Evolutionary conservation across 2,329 filamentous ascomycete species (phyloP).

Genomic region (Alternaria sp.): DNA sequence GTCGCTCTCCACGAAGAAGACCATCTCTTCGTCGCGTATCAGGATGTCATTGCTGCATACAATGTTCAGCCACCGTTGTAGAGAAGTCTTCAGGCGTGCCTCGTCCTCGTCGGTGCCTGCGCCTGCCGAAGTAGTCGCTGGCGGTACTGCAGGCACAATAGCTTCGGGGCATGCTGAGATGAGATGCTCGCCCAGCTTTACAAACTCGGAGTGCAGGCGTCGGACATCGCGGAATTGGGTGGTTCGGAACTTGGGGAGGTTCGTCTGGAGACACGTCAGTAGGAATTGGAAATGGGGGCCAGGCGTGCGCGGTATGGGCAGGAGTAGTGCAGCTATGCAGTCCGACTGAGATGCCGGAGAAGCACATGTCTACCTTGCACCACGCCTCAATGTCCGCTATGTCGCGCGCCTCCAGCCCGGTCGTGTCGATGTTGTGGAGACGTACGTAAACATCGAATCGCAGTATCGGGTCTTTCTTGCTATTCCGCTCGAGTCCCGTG

Average conservation of each 20-base stretch:
- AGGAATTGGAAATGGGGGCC: background rate
- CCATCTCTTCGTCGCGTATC: slow-evolving; percentile 95
- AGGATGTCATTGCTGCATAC: slow-evolving; percentile 91
- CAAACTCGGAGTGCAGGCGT: slow-evolving; percentile 92
- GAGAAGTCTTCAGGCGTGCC: slow-evolving; percentile 79
- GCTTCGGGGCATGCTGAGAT: slow-evolving; percentile 98
- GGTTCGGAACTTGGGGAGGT: slow-evolving; percentile 96
- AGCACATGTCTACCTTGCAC: slow-evolving; percentile 7
- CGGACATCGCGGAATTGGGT: slow-evolving; percentile 98
- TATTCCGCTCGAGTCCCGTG: slow-evolving; percentile 87
- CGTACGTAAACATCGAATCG: slow-evolving; percentile 96
- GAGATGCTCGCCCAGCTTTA: slow-evolving; percentile 93
- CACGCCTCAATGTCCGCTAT: slow-evolving; percentile 3
- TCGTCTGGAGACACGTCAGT: slow-evolving; percentile 69
- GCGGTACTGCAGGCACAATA: slow-evolving; percentile 90
- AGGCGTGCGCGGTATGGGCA: background rate
- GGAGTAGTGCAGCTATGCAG: background rate
- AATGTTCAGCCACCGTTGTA: slow-evolving; percentile 95
- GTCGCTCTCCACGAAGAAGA: slow-evolving; percentile 98
- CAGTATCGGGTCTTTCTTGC: slow-evolving; percentile 93
- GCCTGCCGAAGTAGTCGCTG: slow-evolving; percentile 91
- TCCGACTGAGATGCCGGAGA: background rate
- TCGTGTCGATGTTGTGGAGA: slow-evolving; percentile 3
- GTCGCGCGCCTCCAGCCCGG: background rate
- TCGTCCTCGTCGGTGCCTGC: slow-evolving; percentile 97